Percentiles rank a stretch among this genome's conserved stretches.
Conservation (phyloP, 148 eudicot species). For the Fagopyrum homotropicum region DNA sequence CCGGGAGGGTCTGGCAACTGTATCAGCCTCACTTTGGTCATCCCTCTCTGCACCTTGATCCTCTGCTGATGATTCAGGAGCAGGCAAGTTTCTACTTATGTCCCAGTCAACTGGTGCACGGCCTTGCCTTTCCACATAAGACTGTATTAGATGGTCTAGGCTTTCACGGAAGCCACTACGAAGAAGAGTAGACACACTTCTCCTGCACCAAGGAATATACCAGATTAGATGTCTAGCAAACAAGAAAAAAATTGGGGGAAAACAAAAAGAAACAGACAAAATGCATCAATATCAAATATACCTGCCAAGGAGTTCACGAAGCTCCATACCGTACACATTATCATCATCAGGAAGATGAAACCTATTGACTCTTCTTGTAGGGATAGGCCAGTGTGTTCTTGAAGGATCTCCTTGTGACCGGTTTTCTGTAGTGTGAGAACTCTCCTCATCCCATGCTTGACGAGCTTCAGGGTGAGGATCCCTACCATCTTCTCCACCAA, state of each 20-base stretch:
- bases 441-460: slow-evolving; percentile 53
- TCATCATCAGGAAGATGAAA: slow-evolving; percentile 94
- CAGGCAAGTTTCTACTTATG: slow-evolving; percentile 64
- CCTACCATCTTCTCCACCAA: slow-evolving; percentile 31
- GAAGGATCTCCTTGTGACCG: slow-evolving; percentile 53
- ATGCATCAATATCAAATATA: slow-evolving; percentile 14
- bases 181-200: slow-evolving; percentile 97
- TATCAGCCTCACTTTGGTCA: slow-evolving; percentile 50
- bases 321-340: slow-evolving; percentile 97
- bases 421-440: slow-evolving; percentile 40
- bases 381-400: slow-evolving; percentile 46
- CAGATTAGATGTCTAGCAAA: not conserved
- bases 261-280: not conserved
- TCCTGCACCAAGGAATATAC: slow-evolving; percentile 36
- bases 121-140: slow-evolving; percentile 91
- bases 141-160: slow-evolving; percentile 85
- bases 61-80: slow-evolving; percentile 45
- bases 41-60: slow-evolving; percentile 50
- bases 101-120: slow-evolving; percentile 86
- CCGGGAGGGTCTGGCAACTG: slow-evolving; percentile 44
- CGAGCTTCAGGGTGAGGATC: slow-evolving; percentile 25
- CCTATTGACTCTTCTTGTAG: slow-evolving; percentile 55
- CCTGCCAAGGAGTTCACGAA: slow-evolving; percentile 96
- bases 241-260: not conserved
- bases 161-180: slow-evolving; percentile 97